Evolutionary conservation across 2,329 filamentous ascomycete genomes (phyloP).

Genomic region (Polytolypa hystricis): DNA sequence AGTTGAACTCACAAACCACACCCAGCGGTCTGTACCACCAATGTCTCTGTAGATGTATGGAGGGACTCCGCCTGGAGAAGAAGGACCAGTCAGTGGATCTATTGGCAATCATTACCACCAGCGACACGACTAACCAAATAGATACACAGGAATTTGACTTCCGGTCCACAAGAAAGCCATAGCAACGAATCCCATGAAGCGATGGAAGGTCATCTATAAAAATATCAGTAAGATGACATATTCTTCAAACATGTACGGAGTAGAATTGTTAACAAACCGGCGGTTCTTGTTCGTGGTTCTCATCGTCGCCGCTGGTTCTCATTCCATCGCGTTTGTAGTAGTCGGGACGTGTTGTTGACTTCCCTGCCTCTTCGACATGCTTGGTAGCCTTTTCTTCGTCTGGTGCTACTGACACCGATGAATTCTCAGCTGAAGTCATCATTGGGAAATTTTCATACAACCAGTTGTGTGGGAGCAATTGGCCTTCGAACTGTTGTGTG

Average conservation of each 20-base stretch:
- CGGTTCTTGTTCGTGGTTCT: conserved; percentile 37
- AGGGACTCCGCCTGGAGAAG: conserved; percentile 32
- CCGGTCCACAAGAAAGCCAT: conserved; percentile 53
- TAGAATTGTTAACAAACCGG: conserved; percentile 23
- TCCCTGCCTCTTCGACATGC: conserved; percentile 19
- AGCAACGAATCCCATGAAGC: conserved; percentile 45
- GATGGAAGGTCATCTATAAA: conserved; percentile 14
- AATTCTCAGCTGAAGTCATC: not conserved
- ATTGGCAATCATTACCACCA: not conserved
- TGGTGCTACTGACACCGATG: not conserved
- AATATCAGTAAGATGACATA: not conserved
- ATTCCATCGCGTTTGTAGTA: conserved; percentile 40
- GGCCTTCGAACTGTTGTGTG: too few relatives aligned
- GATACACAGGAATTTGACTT: conserved; percentile 48
- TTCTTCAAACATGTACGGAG: too few relatives aligned
- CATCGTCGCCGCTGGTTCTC: conserved; percentile 37
- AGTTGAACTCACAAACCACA: conserved; percentile 43
- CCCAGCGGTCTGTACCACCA: conserved; percentile 48
- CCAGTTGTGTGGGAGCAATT: too few relatives aligned
- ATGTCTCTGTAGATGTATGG: conserved; percentile 50
- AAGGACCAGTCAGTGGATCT: not conserved
- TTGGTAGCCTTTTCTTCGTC: conserved; percentile 20
- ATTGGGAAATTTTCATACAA: too few relatives aligned
- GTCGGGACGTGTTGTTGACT: conserved; percentile 21
- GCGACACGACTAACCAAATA: conserved; percentile 29